Conservation (phyloP, 257 asterid genomes). For the Henckelia pumila region DNA sequence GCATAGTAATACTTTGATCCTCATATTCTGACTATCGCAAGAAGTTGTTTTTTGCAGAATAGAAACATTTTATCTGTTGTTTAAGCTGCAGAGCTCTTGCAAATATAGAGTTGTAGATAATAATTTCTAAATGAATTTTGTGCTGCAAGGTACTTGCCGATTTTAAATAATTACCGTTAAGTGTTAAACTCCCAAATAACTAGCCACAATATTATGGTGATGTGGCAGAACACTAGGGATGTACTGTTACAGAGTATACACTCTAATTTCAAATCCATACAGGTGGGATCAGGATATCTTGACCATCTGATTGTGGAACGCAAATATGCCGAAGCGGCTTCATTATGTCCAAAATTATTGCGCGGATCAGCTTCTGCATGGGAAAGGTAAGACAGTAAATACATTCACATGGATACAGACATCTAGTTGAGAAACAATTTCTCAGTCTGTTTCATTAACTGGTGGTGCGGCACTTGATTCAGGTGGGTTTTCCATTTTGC, state of each 20-base stretch:
- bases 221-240: slow-evolving; percentile 14
- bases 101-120: background rate
- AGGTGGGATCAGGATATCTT: slow-evolving; percentile 95
- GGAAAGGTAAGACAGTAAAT: slow-evolving; percentile 69
- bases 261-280: slow-evolving; percentile 29
- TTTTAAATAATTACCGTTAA: slow-evolving; percentile 14
- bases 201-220: slow-evolving; percentile 1
- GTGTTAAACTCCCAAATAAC: background rate
- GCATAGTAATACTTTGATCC: too few relatives aligned
- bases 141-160: background rate
- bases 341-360: slow-evolving; percentile 87
- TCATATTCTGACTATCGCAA: slow-evolving; percentile 8
- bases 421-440: slow-evolving; percentile 13
- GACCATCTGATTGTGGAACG: slow-evolving; percentile 95
- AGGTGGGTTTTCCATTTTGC: slow-evolving; percentile 99
- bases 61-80: slow-evolving; percentile 3
- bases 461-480: slow-evolving; percentile 29
- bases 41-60: slow-evolving; percentile 14
- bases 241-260: slow-evolving; percentile 10
- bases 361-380: slow-evolving; percentile 95
- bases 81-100: background rate
- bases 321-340: slow-evolving; percentile 95
- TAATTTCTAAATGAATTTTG: slow-evolving; percentile 7
- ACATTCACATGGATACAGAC: slow-evolving; percentile 3
- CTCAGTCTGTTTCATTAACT: slow-evolving; percentile 22